These are phyloP conservation scores for Aspergillus neotritici DNA, from an alignment of 2,329 filamentous ascomycete species.

Conservation along the genomic window DNA sequence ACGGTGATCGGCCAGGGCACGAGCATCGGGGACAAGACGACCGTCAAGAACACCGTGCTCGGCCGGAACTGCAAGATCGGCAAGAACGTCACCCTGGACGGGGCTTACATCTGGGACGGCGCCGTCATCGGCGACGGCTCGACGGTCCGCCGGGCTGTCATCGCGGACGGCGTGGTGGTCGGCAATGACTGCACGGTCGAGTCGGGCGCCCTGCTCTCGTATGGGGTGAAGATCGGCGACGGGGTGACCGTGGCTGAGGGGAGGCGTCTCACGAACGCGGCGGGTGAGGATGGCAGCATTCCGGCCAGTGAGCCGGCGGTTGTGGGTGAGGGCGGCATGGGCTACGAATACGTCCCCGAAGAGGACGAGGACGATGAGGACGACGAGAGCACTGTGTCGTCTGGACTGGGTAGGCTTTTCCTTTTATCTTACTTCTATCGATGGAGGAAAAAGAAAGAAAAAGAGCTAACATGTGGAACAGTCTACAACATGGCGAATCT, in stretches of 20 bases:
- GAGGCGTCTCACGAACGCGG: slow-evolving; percentile 41
- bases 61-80: slow-evolving; percentile 84
- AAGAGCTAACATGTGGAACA: slow-evolving; percentile 15
- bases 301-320: slow-evolving; percentile 46
- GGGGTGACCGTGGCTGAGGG: slow-evolving; percentile 43
- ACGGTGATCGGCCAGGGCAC: slow-evolving; percentile 74
- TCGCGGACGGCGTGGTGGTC: slow-evolving; percentile 67
- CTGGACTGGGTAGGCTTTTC: slow-evolving; percentile 29
- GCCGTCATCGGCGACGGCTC: slow-evolving; percentile 69
- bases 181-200: slow-evolving; percentile 66
- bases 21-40: slow-evolving; percentile 65
- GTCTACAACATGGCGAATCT: slow-evolving; percentile 49
- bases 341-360: slow-evolving; percentile 60
- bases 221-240: slow-evolving; percentile 66
- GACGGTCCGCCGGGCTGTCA: slow-evolving; percentile 63
- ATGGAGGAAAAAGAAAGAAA: not conserved
- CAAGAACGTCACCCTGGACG: slow-evolving; percentile 69
- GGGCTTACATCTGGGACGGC: slow-evolving; percentile 85
- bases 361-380: slow-evolving; percentile 63
- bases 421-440: not conserved
- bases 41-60: slow-evolving; percentile 69
- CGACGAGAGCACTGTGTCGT: slow-evolving; percentile 55
- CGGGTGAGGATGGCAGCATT: slow-evolving; percentile 40
- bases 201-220: slow-evolving; percentile 72
- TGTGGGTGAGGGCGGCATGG: slow-evolving; percentile 55